Percentiles rank a stretch among this genome's conserved stretches.
Conservation (phyloP, 2,329 filamentous ascomycete species). For the Neofusicoccum sp. region DNA sequence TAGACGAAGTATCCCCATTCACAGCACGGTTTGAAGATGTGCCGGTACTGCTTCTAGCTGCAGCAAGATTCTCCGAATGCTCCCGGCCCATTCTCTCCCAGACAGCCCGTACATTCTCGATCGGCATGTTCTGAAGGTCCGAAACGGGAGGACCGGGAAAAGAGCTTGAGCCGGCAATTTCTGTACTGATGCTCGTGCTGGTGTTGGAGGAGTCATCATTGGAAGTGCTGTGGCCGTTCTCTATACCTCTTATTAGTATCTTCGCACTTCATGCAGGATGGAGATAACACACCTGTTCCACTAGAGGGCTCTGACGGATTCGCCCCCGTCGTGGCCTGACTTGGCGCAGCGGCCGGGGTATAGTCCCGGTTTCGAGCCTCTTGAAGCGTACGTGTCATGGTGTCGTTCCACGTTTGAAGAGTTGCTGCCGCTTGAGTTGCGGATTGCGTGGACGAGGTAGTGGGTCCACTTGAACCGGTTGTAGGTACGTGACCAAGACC, state of each 20-base stretch:
- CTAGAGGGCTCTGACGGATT: neutral
- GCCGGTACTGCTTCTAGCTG: too few species aligned
- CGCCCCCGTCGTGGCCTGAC: neutral
- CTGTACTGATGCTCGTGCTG: too few species aligned
- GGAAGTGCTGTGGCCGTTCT: too few species aligned
- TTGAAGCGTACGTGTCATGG: slow-evolving; percentile 1
- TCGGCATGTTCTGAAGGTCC: too few species aligned
- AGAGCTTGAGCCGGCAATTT: too few species aligned
- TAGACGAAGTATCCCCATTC: neutral
- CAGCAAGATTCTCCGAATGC: too few species aligned
- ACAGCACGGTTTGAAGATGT: neutral
- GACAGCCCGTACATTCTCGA: too few species aligned
- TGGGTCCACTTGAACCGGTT: neutral
- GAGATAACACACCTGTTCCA: neutral
- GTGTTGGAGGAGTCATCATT: too few species aligned
- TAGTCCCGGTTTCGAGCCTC: slow-evolving; percentile 3
- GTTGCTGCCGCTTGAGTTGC: neutral
- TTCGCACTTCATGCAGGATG: too few species aligned
- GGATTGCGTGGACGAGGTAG: neutral
- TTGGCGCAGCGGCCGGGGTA: neutral
- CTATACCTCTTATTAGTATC: too few species aligned
- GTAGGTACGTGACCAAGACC: neutral
- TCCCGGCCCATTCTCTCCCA: too few species aligned
- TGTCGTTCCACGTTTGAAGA: slow-evolving; percentile 13
- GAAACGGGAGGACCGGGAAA: too few species aligned